phyloP scores from a whole-genome alignment of 2,329 filamentous ascomycete genomes.

The Beauveria sp. region DNA sequence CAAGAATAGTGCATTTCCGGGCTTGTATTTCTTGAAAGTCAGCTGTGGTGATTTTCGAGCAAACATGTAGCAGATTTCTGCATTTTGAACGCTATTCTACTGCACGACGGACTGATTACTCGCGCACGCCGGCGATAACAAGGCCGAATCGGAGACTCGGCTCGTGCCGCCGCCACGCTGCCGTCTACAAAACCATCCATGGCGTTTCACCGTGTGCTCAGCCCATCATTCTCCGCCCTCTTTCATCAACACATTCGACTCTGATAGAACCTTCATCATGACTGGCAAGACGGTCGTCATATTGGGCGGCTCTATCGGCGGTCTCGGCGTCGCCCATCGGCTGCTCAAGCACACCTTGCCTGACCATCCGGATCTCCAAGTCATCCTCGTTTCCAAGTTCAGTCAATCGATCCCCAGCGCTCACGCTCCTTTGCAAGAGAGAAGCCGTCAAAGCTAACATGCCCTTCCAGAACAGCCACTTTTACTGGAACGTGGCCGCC shows the following conservation, averaged over 20 bases:
- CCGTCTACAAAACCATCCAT: not conserved
- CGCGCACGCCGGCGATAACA: not conserved
- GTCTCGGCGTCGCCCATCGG: conserved; percentile 45
- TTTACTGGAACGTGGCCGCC: conserved; percentile 52
- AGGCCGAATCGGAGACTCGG: not conserved
- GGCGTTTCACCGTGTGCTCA: not conserved
- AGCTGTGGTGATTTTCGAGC: not conserved
- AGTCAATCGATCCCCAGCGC: conserved; percentile 8
- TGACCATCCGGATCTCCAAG: conserved; percentile 39
- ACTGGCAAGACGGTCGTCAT: conserved; percentile 43
- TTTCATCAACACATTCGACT: not conserved
- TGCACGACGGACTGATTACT: not conserved
- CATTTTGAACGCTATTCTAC: not conserved
- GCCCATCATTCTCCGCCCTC: not conserved
- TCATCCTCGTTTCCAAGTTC: conserved; percentile 50
- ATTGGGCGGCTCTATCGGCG: conserved; percentile 46
- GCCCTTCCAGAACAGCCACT: conserved; percentile 41
- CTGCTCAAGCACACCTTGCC: conserved; percentile 45
- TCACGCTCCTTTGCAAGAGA: not conserved
- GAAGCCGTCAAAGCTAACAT: not conserved
- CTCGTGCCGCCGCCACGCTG: not conserved
- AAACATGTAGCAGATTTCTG: not conserved
- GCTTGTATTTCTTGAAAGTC: not conserved
- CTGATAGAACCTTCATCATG: not conserved
- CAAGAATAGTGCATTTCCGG: not conserved